A percentile compares a stretch with the other conserved stretches of the same genome.
phyloP scores from a whole-genome alignment of 495 filamentous ascomycete species.

The Penicillium subrubescens region DNA sequence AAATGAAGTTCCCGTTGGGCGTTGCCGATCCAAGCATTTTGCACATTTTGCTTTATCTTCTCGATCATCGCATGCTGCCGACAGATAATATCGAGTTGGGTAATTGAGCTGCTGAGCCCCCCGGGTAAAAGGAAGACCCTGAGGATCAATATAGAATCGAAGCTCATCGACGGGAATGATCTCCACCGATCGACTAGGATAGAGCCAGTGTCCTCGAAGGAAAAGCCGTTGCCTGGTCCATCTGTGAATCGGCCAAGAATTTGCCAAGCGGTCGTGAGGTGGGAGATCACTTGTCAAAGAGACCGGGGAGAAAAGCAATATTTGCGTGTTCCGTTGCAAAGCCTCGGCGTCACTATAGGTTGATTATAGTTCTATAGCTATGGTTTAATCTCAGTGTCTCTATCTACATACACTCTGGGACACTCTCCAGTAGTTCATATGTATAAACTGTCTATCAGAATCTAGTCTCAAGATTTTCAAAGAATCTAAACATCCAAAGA shows the following conservation, averaged over 20 bases:
- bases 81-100: neutral
- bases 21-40: slow-evolving; percentile 12
- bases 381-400: neutral
- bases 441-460: too few species aligned
- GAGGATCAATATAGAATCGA: slow-evolving; percentile 9
- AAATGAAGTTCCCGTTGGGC: slow-evolving; percentile 11
- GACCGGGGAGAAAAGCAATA: neutral
- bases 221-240: slow-evolving; percentile 28
- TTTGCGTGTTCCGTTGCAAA: neutral
- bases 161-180: neutral
- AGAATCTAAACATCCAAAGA: neutral
- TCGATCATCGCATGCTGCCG: neutral
- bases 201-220: slow-evolving; percentile 17
- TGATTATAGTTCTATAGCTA: neutral
- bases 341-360: neutral
- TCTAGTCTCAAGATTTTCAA: too few species aligned
- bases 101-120: slow-evolving; percentile 11
- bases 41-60: neutral
- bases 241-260: slow-evolving; percentile 19
- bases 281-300: neutral
- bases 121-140: slow-evolving; percentile 2
- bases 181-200: slow-evolving; percentile 9
- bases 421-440: neutral
- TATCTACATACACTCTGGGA: neutral
- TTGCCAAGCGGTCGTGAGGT: neutral